Percentiles rank a stretch among this genome's conserved stretches.
Evolutionary conservation across 1,284 basidiomycete genomes (phyloP).

Genomic region (Cutaneotrichosporon sp.): DNA sequence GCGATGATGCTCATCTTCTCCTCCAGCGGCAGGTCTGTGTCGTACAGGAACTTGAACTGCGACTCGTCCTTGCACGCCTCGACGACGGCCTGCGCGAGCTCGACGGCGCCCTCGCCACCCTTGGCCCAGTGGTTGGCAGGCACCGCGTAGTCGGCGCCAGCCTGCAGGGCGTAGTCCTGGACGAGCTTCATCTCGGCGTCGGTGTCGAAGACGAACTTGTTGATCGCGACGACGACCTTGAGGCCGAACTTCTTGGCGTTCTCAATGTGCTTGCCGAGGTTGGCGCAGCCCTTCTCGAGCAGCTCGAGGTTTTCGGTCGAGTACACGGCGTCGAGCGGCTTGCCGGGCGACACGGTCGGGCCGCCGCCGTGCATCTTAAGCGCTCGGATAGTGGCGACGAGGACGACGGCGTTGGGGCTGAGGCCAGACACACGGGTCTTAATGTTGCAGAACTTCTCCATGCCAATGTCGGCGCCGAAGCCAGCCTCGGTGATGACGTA

Average conservation of each 20-base stretch:
- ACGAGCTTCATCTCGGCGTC: conserved; percentile 84
- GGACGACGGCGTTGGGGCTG: conserved; percentile 86
- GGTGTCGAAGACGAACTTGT: conserved; percentile 92
- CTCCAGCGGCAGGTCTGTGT: conserved; percentile 73
- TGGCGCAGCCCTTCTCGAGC: conserved; percentile 86
- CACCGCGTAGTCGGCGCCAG: conserved; percentile 91
- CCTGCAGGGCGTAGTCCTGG: conserved; percentile 69
- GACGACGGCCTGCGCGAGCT: conserved; percentile 81
- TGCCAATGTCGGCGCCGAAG: conserved; percentile 98
- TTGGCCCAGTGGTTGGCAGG: conserved; percentile 96
- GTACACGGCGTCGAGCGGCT: conserved; percentile 88
- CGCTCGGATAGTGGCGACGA: conserved; percentile 95
- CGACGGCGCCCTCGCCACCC: conserved; percentile 80
- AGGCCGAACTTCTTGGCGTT: conserved; percentile 94
- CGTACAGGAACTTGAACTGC: conserved; percentile 85
- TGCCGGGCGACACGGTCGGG: conserved; percentile 94
- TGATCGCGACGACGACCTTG: conserved; percentile 95
- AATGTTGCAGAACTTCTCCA: conserved; percentile 99
- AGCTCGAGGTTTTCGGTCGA: conserved; percentile 88
- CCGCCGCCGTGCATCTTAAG: conserved; percentile 99
- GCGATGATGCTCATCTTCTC: conserved; percentile 82
- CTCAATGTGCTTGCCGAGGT: conserved; percentile 88
- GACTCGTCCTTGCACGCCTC: conserved; percentile 76
- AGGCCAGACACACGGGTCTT: conserved; percentile 94
- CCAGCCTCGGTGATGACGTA: conserved; percentile 98